phyloP scores from a whole-genome alignment of 2,329 filamentous ascomycete genomes.

The Neofusicoccum ribis region DNA sequence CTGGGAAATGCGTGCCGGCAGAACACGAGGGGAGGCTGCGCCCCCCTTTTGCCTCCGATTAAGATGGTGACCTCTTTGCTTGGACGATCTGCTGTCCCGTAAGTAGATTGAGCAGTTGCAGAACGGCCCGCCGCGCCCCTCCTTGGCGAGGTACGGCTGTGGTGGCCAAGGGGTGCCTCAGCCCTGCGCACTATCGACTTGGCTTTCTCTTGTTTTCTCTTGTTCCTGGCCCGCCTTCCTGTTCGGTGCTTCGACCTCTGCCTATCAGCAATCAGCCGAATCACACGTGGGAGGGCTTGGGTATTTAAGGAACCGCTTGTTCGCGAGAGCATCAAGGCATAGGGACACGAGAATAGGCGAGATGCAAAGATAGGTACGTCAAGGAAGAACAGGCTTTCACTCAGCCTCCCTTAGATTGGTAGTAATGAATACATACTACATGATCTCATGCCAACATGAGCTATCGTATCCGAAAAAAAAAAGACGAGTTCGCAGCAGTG shows the following conservation, averaged over 20 bases:
- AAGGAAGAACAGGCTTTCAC: no score
- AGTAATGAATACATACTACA: background rate
- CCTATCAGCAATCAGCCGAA: background rate
- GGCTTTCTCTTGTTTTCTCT: background rate
- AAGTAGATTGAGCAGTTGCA: no score
- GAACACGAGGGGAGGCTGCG: no score
- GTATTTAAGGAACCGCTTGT: background rate
- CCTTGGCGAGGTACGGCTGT: background rate
- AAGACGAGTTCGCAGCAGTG: background rate
- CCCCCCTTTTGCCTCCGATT: no score
- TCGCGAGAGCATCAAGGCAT: no score
- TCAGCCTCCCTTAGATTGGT: background rate
- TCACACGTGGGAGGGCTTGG: background rate
- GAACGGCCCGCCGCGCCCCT: background rate
- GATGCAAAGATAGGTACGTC: background rate
- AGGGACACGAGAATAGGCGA: background rate
- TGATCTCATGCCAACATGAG: slow-evolving; percentile 8
- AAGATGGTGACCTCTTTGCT: no score
- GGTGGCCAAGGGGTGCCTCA: no score
- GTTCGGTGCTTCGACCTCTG: no score
- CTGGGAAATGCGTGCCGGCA: no score
- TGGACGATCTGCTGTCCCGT: no score
- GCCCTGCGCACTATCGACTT: background rate
- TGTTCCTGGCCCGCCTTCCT: background rate
- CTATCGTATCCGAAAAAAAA: background rate